Base-by-base conservation (phyloP, 495 filamentous ascomycete genomes). In the Terfezia claveryi region DNA sequence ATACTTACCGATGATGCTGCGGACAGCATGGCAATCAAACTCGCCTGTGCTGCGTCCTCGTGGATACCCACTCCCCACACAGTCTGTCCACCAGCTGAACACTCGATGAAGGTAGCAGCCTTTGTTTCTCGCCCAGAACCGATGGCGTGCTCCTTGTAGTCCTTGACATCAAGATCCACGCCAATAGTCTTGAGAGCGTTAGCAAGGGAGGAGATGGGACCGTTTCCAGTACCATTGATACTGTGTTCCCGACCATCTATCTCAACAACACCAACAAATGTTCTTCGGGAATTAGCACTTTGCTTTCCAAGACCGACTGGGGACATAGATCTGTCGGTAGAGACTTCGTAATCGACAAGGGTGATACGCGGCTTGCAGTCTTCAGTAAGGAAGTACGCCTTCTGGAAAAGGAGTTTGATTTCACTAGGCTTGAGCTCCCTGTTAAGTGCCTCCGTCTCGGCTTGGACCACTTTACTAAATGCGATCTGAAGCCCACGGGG, bases 1-100 rank as follows among this genome's bases (percentile, higher is more conserved):
- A 50, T 51, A 75, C 83, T 77, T 76, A 91, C 88, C 61, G 82
- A 91, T 71, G 78, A 83, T 37, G 91, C 91, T 37, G 91, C 91
- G 55, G 79, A 80, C 62, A 98, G 71, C 50, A 96, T 73, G 44
- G 91, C 89, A 66, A 88, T 85, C 65, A 98, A 74, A 68, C 80
- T 87, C 60, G 85, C 86, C 69, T 94, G 87, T 12, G 93, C 87
- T 38, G 92, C 84, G 70, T 98, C 91, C 62, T 89, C 81, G 67
- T 95, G 85, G 58, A 98, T 85, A 52, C 89, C 91, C 20, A 98
- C 85, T 60, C 91, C 91, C 92, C 91, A 98, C 10, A 94, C 85
- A 60, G 75, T 80, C 60, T 70, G 64, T 4, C 41, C 55, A 7
- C 49, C 54, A 10, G 14, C 36, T 44, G 78, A 83, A 67, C 87